Percentiles rank a stretch among this genome's conserved stretches.
Evolutionary conservation across 2,329 filamentous ascomycete species (phyloP).

Genomic region (Trichophaea hybrida): DNA sequence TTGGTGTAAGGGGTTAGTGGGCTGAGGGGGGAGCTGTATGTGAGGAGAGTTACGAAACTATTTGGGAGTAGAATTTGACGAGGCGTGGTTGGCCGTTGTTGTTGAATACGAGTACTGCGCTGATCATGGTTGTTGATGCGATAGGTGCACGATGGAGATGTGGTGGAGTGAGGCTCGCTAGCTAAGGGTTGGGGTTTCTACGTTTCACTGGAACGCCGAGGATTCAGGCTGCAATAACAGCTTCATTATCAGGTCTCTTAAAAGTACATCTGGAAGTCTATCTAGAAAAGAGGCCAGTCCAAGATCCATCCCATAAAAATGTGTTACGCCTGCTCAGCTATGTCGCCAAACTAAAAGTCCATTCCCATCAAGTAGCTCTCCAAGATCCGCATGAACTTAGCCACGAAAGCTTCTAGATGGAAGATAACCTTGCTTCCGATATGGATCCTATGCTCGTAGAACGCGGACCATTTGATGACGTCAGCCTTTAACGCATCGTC

Average conservation of each 20-base stretch:
- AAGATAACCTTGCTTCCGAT: slow-evolving; percentile 94
- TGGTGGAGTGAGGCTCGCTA: background rate
- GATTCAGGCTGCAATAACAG: too few species aligned
- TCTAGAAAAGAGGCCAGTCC: too few species aligned
- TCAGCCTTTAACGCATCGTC: slow-evolving; percentile 84
- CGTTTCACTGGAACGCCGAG: too few species aligned
- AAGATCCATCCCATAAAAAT: too few species aligned
- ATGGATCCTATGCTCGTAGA: slow-evolving; percentile 90
- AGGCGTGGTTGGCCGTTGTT: slow-evolving; percentile 91
- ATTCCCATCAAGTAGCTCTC: slow-evolving; percentile 69
- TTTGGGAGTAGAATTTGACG: slow-evolving; percentile 97
- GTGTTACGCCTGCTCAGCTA: too few species aligned
- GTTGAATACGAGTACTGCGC: slow-evolving; percentile 96
- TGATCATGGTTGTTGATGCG: slow-evolving; percentile 57
- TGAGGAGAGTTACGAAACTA: slow-evolving; percentile 41
- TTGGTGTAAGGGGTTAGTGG: background rate
- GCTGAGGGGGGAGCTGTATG: background rate
- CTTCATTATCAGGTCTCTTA: too few species aligned
- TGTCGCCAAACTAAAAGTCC: slow-evolving; percentile 38
- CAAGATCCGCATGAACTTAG: slow-evolving; percentile 92
- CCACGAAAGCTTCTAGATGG: slow-evolving; percentile 93
- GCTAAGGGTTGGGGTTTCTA: background rate
- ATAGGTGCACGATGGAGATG: background rate
- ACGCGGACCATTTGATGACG: slow-evolving; percentile 88
- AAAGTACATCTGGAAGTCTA: too few species aligned